Percentiles rank a stretch among this genome's conserved stretches.
These are phyloP conservation scores for Ceriops decandra DNA, from an alignment of 345 rosid genomes.

Conservation along the genomic window DNA sequence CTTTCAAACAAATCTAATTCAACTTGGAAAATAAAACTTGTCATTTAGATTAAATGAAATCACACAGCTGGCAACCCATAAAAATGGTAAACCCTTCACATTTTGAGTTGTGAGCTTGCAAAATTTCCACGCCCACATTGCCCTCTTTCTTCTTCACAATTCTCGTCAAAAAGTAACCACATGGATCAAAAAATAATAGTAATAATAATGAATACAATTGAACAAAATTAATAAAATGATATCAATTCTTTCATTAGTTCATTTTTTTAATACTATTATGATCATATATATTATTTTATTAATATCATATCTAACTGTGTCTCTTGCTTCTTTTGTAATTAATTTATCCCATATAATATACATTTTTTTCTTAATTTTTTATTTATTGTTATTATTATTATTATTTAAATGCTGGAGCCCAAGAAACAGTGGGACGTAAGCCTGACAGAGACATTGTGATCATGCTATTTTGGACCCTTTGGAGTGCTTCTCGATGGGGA, in stretches of 20 bases:
- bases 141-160: too few relatives aligned
- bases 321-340: too few relatives aligned
- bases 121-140: constrained; percentile 4
- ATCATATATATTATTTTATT: too few relatives aligned
- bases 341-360: too few relatives aligned
- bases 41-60: not conserved
- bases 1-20: constrained; percentile 3
- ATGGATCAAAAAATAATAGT: too few relatives aligned
- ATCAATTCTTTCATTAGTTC: too few relatives aligned
- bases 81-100: not conserved
- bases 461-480: constrained; percentile 28
- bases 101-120: constrained; percentile 9
- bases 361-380: too few relatives aligned
- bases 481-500: constrained; percentile 38
- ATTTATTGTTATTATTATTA: not conserved
- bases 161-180: too few relatives aligned
- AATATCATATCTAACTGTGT: too few relatives aligned
- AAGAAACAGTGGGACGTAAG: constrained; percentile 3
- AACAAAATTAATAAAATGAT: too few relatives aligned
- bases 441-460: constrained; percentile 45
- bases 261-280: too few relatives aligned
- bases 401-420: constrained; percentile 16
- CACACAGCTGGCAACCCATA: constrained; percentile 15
- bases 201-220: too few relatives aligned
- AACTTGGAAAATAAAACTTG: constrained; percentile 1